phyloP scores from a whole-genome alignment of 139 green algal species.

The Auxenochlorella pyrenoidosa region DNA sequence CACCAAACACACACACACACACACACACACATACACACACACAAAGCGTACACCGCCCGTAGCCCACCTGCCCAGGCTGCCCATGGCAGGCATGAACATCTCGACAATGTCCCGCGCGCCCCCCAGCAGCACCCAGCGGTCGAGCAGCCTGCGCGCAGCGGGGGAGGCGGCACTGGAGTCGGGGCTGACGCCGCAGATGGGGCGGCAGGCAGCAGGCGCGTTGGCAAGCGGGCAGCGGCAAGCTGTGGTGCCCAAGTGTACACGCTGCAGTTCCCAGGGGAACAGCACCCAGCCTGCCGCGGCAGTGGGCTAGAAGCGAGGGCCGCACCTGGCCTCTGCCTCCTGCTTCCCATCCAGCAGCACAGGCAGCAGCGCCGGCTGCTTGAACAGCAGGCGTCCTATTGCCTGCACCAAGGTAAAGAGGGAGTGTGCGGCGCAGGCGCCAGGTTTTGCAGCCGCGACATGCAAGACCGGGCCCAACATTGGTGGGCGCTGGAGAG shows the following conservation, averaged over 20 bases:
- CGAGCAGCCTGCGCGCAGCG: conserved; percentile 16
- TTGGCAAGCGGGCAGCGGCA: no score
- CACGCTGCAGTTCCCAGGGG: no score
- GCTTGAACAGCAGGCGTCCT: conserved; percentile 33
- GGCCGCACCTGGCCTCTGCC: background rate
- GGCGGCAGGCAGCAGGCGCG: no score
- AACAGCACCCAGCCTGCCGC: no score
- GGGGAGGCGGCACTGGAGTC: no score
- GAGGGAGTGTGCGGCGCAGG: background rate
- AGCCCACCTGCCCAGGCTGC: conserved; percentile 17
- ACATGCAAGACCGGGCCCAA: background rate
- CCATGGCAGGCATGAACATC: conserved; percentile 44
- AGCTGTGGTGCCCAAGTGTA: no score
- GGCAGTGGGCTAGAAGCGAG: no score
- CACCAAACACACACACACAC: no score
- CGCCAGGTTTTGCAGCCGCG: no score
- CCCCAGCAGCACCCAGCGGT: conserved; percentile 39
- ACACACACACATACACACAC: no score
- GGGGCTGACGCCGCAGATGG: no score
- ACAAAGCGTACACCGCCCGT: no score
- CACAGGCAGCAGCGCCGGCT: conserved; percentile 10
- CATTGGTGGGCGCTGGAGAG: background rate
- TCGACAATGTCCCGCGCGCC: conserved; percentile 30
- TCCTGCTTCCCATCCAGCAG: conserved; percentile 8
- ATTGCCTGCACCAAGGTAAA: background rate